Evolutionary conservation across 2,329 filamentous ascomycete species (phyloP).

Genomic region (Pestalotiopsis sp.): DNA sequence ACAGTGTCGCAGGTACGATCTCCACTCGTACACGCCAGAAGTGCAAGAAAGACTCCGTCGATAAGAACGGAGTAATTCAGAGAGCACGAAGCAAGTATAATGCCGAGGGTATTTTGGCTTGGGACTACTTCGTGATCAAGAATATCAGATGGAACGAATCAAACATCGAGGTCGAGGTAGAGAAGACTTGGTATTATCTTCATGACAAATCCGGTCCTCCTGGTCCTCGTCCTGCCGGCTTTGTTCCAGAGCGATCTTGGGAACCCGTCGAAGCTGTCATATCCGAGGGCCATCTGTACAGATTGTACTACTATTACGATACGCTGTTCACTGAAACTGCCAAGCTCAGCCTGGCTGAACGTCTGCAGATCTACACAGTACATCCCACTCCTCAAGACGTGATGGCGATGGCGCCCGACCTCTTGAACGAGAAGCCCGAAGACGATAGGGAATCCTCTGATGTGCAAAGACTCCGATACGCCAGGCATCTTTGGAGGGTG

Average conservation of each 20-base stretch:
- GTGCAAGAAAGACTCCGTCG: background rate
- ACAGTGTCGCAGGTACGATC: background rate
- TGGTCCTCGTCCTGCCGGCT: too few species aligned
- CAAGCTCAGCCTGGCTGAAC: background rate
- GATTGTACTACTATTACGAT: too few species aligned
- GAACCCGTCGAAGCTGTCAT: background rate
- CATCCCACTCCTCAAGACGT: background rate
- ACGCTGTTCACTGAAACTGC: too few species aligned
- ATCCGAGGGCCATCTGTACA: background rate
- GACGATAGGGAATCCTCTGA: too few species aligned
- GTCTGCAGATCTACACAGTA: background rate
- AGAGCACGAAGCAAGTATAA: background rate
- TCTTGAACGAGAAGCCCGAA: too few species aligned
- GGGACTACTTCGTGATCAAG: background rate
- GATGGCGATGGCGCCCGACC: too few species aligned
- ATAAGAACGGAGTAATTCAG: background rate
- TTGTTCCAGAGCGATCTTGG: background rate
- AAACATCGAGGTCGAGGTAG: background rate
- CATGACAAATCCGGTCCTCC: too few species aligned
- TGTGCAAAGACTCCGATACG: too few species aligned
- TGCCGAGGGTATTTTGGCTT: slow-evolving; percentile 1
- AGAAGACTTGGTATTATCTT: background rate
- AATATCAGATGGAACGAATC: background rate
- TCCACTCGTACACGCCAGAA: slow-evolving; percentile 1
- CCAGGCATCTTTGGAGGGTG: too few species aligned